Evolutionary conservation across 1,284 basidiomycete species (phyloP), one percentile per base, ranked within the genome.

Genomic region (Trichosporon coremiiforme): DNA sequence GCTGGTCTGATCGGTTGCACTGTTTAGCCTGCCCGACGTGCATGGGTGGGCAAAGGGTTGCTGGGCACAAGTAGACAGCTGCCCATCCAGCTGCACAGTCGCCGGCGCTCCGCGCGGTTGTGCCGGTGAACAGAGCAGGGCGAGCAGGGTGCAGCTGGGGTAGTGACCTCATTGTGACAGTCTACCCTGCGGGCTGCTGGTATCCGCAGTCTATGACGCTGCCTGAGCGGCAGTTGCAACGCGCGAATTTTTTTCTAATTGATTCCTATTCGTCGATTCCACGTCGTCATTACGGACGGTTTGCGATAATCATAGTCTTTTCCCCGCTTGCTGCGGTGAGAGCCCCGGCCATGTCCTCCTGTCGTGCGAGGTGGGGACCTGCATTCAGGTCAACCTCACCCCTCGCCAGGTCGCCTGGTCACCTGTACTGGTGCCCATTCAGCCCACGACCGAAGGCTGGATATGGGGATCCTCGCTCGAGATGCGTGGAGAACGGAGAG

Each of bases 151-250:
- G 50, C 20, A 12, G 9, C 50, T 20, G 10, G 4, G 12, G 9
- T 25, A 20, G 50, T 53, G 50, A 53, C 50, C 50, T 53, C 50
- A 53, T 53, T 53, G 50, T 25, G 50, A 53, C 50, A 25, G 22
- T 10, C n/a, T 9, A 53, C 50, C 50, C 50, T 53, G 50, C 50
- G 50, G 50, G 50, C 50, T 53, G 50, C 50, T 20, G 20, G 50
- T 4, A 53, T 20, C 41, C 50, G 50, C 50, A 53, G 50, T 22
- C 50, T 53, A 53, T 53, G 50, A 53, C 50, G 50, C 50, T 53
- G 20, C 50, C 4, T 9, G 8, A 12, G 22, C 4, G 45, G 20
- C 2, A 20, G 17, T 20, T 9, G 13, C 20, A 47, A 47, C 9
- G 36, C 22, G 50, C 50, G 50, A 53, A 53, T 25, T 25, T 25